Percentiles rank a stretch among this genome's conserved stretches.
These are phyloP conservation scores for Pyrenophora tritici-repentis DNA, from an alignment of 2,329 filamentous ascomycete genomes.

Conservation along the genomic window DNA sequence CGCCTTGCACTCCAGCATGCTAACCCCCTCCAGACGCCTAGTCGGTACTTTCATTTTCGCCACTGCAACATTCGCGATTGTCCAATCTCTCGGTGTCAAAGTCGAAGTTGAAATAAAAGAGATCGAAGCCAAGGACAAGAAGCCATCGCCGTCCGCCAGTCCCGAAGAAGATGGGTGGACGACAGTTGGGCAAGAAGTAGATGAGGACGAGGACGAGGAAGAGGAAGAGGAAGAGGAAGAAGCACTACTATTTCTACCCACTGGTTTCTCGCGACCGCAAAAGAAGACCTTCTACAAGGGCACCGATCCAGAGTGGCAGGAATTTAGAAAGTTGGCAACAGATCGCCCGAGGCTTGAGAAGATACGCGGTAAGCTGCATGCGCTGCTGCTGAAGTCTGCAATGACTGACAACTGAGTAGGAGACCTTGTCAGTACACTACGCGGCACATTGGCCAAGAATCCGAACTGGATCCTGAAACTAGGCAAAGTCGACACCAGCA, in stretches of 20 bases:
- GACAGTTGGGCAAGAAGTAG: slow-evolving; percentile 26
- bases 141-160: slow-evolving; percentile 10
- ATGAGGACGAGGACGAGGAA: slow-evolving; percentile 39
- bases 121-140: slow-evolving; percentile 12
- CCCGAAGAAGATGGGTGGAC: slow-evolving; percentile 16
- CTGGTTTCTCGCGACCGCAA: slow-evolving; percentile 51
- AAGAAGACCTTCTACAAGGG: slow-evolving; percentile 54
- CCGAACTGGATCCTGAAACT: slow-evolving; percentile 37
- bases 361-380: slow-evolving; percentile 41
- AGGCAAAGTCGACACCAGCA: slow-evolving; percentile 47
- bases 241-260: slow-evolving; percentile 54
- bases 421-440: slow-evolving; percentile 47
- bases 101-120: slow-evolving; percentile 33
- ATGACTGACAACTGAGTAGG: slow-evolving; percentile 22
- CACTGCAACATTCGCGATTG: slow-evolving; percentile 25
- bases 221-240: slow-evolving; percentile 40
- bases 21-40: slow-evolving; percentile 29
- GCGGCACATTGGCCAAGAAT: slow-evolving; percentile 34
- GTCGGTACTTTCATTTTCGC: slow-evolving; percentile 28
- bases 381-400: not conserved
- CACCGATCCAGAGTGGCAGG: slow-evolving; percentile 60
- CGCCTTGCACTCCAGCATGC: not conserved
- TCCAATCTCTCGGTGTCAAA: slow-evolving; percentile 29
- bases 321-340: slow-evolving; percentile 53
- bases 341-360: slow-evolving; percentile 48